Base-by-base conservation (phyloP, 1,284 basidiomycete species). In the Trichosporon ovoides region DNA sequence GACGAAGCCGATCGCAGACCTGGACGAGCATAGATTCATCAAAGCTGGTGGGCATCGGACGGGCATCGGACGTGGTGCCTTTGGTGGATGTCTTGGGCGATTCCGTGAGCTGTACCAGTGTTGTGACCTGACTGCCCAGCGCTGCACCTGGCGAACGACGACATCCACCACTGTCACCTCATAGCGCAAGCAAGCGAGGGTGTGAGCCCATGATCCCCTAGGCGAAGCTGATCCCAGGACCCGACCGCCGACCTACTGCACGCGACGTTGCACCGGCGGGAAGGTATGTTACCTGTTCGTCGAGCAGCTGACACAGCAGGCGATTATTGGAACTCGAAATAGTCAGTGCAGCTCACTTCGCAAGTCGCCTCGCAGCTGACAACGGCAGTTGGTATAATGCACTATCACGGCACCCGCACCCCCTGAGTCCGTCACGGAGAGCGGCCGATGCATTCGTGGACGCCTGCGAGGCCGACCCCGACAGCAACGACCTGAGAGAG, bases 251-350 rank as follows among this genome's bases (percentile, higher is more conserved):
- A 76, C 56, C 43, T 76, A 22, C 63, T 77, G 24, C 76, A 77
- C 63, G 76, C 76, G 13, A 75, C 68, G 3, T 58, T 77, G 33
- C 76, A 77, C 57, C 64, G 76, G 3, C 55, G 76, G 18, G 75
- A 77, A 60, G 75, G 72, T 70, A 55, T 55, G 70, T 43, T 28
- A 3, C 9, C 14, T 18, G 10, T n/a, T 2, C 12, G 3, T 3
- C 3, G 40, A 18, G 20, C 1, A 34, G 43, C 34, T 53, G 16
- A 50, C 20, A 16, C 24, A 12, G 3, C 56, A 74, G 72, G 73
- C 12, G 76, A 77, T 55, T 75, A 76, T 56, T 75, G 72, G 73
- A 77, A 77, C 59, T 75, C 73, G 10, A 77, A 76, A 58, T 77
- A 75, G 75, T 75, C 76, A 75, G 75, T 75, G 48, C 22, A 72